Evolutionary conservation across 2,329 filamentous ascomycete genomes (phyloP).

Genomic region (Colletotrichum spinosum): DNA sequence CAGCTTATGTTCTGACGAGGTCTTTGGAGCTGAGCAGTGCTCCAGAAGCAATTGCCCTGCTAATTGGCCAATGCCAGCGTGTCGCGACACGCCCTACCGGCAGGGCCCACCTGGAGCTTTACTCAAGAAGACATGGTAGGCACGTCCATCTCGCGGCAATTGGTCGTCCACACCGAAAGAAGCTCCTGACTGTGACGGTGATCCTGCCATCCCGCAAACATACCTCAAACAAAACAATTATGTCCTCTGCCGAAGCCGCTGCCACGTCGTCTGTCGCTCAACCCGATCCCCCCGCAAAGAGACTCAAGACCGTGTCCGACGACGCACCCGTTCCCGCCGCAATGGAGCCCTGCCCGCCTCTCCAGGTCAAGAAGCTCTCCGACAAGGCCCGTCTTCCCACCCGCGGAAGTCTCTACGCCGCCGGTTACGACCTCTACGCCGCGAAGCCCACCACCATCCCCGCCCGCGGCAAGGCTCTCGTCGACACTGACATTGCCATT

Average conservation of each 20-base stretch:
- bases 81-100: conserved; percentile 20
- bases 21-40: not conserved
- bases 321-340: conserved; percentile 47
- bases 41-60: not conserved
- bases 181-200: not conserved
- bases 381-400: conserved; percentile 85
- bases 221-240: conserved; percentile 43
- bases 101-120: conserved; percentile 13
- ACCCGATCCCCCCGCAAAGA: conserved; percentile 77
- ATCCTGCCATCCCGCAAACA: conserved; percentile 12
- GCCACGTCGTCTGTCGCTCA: conserved; percentile 63
- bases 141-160: not conserved
- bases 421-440: conserved; percentile 94
- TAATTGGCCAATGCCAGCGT: conserved; percentile 34
- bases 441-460: conserved; percentile 81
- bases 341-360: conserved; percentile 64
- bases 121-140: conserved; percentile 4
- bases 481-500: conserved; percentile 92
- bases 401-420: conserved; percentile 87
- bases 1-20: too few relatives aligned
- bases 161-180: conserved; percentile 1
- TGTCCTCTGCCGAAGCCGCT: conserved; percentile 46
- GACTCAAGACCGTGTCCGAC: conserved; percentile 71
- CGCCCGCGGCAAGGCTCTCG: conserved; percentile 83
- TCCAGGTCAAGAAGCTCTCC: conserved; percentile 90